Conservation (phyloP, 1,284 basidiomycete genomes). For the Ceratobasidium sp. region DNA sequence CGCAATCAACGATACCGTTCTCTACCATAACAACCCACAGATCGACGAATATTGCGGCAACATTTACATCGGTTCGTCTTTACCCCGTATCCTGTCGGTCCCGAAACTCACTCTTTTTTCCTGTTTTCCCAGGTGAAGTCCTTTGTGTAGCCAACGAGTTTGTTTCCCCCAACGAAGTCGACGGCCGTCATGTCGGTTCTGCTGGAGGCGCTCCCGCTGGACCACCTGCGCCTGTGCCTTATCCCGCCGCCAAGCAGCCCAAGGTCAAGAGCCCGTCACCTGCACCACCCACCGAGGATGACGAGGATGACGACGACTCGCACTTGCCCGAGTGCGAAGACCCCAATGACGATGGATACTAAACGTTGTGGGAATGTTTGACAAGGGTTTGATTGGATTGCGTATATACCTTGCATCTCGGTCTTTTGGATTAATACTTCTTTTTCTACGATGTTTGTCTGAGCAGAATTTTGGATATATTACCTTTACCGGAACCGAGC, state of each 20-base stretch:
- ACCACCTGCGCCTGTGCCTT: slow-evolving; percentile 54
- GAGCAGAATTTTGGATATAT: background rate
- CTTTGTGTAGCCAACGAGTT: slow-evolving; percentile 64
- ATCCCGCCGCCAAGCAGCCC: slow-evolving; percentile 53
- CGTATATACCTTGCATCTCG: slow-evolving; percentile 4
- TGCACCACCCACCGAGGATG: slow-evolving; percentile 46
- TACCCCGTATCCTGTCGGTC: background rate
- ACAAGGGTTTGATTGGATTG: background rate
- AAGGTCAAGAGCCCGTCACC: slow-evolving; percentile 50
- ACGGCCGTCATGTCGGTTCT: slow-evolving; percentile 57
- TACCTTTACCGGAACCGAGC: background rate
- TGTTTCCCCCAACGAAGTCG: slow-evolving; percentile 58
- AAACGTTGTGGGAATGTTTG: background rate
- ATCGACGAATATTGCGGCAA: slow-evolving; percentile 69
- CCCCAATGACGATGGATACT: slow-evolving; percentile 43
- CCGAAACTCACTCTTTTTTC: slow-evolving; percentile 27
- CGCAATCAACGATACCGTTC: slow-evolving; percentile 65
- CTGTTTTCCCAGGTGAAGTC: slow-evolving; percentile 59
- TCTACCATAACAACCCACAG: slow-evolving; percentile 77
- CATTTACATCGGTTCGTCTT: slow-evolving; percentile 70
- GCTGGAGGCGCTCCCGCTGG: slow-evolving; percentile 51
- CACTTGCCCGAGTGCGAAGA: slow-evolving; percentile 74
- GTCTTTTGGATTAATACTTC: slow-evolving; percentile 5
- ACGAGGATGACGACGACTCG: slow-evolving; percentile 59
- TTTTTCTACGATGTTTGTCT: background rate